phyloP scores from a whole-genome alignment of 2,329 filamentous ascomycete genomes.

The Esteya vermicola region DNA sequence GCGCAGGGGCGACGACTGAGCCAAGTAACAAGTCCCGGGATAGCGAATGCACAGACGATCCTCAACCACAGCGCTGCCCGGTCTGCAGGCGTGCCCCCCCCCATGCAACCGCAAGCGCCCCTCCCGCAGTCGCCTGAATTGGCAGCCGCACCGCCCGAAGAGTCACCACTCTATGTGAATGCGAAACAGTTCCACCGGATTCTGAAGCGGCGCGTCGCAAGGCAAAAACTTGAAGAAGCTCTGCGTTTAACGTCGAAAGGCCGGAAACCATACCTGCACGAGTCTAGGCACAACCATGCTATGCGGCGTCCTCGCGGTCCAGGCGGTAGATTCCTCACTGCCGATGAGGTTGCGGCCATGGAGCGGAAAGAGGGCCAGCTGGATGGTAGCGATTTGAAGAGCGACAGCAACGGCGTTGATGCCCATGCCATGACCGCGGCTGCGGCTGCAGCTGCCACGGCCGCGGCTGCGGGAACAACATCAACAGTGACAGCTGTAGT shows the following conservation, averaged over 20 bases:
- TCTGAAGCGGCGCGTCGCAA: conserved; percentile 79
- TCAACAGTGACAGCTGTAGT: conserved; percentile 16
- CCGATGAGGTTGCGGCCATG: conserved; percentile 86
- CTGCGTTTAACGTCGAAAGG: conserved; percentile 87
- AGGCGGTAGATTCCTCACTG: conserved; percentile 88
- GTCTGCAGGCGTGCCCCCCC: conserved; percentile 38
- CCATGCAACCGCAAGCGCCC: conserved; percentile 47
- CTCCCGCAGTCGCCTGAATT: conserved; percentile 72
- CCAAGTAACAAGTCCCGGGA: conserved; percentile 61
- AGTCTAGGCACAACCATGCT: conserved; percentile 93
- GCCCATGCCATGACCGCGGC: too few relatives aligned
- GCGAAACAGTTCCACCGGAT: conserved; percentile 98
- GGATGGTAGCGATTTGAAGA: conserved; percentile 22
- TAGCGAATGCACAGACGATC: conserved; percentile 59
- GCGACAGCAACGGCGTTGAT: conserved; percentile 18
- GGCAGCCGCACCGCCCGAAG: conserved; percentile 58
- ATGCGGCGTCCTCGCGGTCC: conserved; percentile 92
- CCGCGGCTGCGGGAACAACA: conserved; percentile 9
- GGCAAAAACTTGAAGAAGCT: conserved; percentile 87
- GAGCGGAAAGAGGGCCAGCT: conserved; percentile 46
- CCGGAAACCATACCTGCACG: conserved; percentile 91
- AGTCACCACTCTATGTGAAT: conserved; percentile 93
- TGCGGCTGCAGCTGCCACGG: too few relatives aligned
- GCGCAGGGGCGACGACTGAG: conserved; percentile 53
- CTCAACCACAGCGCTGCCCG: conserved; percentile 52